Evolutionary conservation across 2,329 filamentous ascomycete species (phyloP), one percentile per base, ranked within the genome.

Genomic region (Fusarium sp.): DNA sequence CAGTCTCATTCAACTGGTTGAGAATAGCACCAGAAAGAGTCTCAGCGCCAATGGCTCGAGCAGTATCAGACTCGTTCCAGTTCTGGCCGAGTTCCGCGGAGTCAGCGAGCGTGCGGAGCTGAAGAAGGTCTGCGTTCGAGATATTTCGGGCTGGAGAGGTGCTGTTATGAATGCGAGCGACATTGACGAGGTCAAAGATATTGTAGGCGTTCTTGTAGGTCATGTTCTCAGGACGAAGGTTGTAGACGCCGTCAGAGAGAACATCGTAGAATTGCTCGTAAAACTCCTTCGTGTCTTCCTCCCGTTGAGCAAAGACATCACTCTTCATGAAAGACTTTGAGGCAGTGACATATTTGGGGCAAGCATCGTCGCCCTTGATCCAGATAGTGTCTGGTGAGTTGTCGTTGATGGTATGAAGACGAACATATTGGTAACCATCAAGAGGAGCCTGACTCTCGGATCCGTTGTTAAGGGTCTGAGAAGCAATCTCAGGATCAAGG

Each of bases 311-410:
- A 48, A 79, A 82, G 1, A 74, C 68, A 2, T 74, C 70, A 57
- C 80, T 82, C n/a, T 78, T 53, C 61, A 69, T 64, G 48, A 81
- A 82, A 1, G 77, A 71, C 66, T 78, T 75, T 51, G 74, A 78
- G 0, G 80, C 73, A 0, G 65, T 70, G 3, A 67, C 74, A 36
- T 79, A 79, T 7, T 76, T 78, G 8, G 81, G 80, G 48, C 80
- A 82, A n/a, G 69, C 72, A 4, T 82, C 81, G 15, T 82, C 81
- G 13, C 81, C 81, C 70, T 82, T 82, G 74, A 82, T 81, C 81
- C 81, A 82, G 54, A 82, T 81, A 17, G 79, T 81, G 51, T 81
- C 79, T 13, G 80, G 80, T 14, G 80, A 81, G 41, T 81, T 77
- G 30, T 77, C 74, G 59, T 75, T 78, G 54, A 79, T 69, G 45